phyloP scores from a whole-genome alignment of 805 yeast genomes.

The Metschnikowia sp. region DNA sequence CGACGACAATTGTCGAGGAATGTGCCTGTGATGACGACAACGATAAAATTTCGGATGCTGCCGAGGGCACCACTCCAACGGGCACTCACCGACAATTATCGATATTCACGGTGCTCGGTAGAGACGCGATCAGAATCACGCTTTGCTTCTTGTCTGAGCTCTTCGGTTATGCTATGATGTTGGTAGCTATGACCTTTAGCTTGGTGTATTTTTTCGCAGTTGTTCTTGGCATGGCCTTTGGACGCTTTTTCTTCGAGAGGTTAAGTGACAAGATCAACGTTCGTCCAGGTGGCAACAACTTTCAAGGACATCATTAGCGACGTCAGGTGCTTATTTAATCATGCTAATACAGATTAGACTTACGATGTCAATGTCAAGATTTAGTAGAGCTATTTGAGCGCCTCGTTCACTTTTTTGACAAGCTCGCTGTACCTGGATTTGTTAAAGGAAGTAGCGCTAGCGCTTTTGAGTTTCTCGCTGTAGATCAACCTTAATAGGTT shows the following conservation, averaged over 20 bases:
- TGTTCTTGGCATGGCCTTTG: slow-evolving; percentile 63
- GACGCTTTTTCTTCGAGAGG: slow-evolving; percentile 68
- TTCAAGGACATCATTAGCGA: slow-evolving; percentile 10
- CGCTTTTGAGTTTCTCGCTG: slow-evolving; percentile 41
- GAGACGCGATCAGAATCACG: slow-evolving; percentile 55
- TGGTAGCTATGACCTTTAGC: slow-evolving; percentile 72
- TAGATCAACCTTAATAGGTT: slow-evolving; percentile 54
- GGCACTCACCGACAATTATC: slow-evolving; percentile 4
- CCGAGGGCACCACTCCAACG: slow-evolving; percentile 6
- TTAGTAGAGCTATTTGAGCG: slow-evolving; percentile 3
- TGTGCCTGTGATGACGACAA: slow-evolving; percentile 19
- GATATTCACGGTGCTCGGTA: slow-evolving; percentile 21
- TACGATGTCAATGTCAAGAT: too few relatives aligned
- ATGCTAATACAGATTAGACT: too few relatives aligned
- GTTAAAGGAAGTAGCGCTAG: slow-evolving; percentile 36
- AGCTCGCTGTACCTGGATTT: slow-evolving; percentile 38
- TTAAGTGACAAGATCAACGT: slow-evolving; percentile 39
- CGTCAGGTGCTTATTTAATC: background rate
- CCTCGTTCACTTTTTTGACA: slow-evolving; percentile 23
- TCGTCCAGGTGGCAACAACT: slow-evolving; percentile 26
- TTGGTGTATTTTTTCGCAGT: slow-evolving; percentile 71
- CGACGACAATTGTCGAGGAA: slow-evolving; percentile 17
- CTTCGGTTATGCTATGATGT: slow-evolving; percentile 70
- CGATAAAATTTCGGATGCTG: slow-evolving; percentile 4
- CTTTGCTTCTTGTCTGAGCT: slow-evolving; percentile 61